Evolutionary conservation across 2,329 filamentous ascomycete genomes (phyloP), one percentile per base, ranked within the genome.

Genomic region (Xylaria sp.): DNA sequence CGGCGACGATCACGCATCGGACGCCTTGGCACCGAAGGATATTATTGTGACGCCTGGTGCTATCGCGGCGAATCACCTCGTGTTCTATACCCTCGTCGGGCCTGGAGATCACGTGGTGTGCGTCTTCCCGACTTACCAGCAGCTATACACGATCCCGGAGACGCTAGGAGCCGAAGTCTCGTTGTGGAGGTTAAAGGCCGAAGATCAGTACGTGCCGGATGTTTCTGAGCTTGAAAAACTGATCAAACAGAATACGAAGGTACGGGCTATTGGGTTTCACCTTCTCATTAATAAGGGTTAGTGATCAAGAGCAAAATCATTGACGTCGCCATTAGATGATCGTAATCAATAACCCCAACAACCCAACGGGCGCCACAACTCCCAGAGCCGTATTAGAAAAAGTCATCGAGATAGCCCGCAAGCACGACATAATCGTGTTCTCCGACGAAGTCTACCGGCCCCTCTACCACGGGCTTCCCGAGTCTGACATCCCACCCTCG

Each of bases 41-140:
- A 85, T 97, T 48, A 80, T 97, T 62, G 89, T 95, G 67, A 93
- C 92, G 0, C 88, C 91, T 36, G 94, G 94, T 10, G 93, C 93
- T 15, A 97, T 97, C 59, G 86, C 88, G 6, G 93, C 93, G n/a
- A 97, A 97, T 76, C 93, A 93, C 74, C 81, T 96, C n/a, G 82
- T 90, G 2, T 86, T 96, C 7, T 94, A 94, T 78, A 84, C 90
- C 0, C 83, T 96, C 6, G 77, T 96, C 2, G 87, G 88, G 0
- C 87, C 89, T 0, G 92, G 90, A 0, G 93, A 97, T 76, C 93
- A 97, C 83, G 91, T 95, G 56, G 87, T 97, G 67, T 96, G 92
- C 75, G 92, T 96, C 66, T 93, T 94, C 77, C 93, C 94, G 13
- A 95, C 93, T 0, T 97, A 96, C 75, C 92, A 96, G 78, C 93